Conservation (phyloP, 1,284 basidiomycete genomes). For the Phaffia rhodozyma region DNA sequence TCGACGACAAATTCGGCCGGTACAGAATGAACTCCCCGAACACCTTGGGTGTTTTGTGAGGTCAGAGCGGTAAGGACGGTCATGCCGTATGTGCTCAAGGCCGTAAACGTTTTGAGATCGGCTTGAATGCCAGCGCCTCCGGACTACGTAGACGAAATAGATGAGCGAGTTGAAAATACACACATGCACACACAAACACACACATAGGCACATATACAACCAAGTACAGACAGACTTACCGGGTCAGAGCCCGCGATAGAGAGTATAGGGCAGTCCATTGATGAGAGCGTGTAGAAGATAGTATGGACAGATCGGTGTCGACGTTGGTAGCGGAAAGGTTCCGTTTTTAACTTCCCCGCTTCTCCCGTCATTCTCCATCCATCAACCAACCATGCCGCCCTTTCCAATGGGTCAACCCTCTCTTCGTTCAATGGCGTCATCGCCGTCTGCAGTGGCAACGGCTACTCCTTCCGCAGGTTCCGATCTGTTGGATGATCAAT, state of each 20-base stretch:
- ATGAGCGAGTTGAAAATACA: conserved; percentile 31
- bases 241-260: conserved; percentile 86
- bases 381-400: too few species aligned
- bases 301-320: neutral
- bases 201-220: conserved; percentile 2
- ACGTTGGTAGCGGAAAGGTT: neutral
- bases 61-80: conserved; percentile 79
- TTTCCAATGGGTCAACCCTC: too few species aligned
- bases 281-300: neutral
- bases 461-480: too few species aligned
- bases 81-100: conserved; percentile 70
- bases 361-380: too few species aligned
- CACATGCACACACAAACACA: neutral
- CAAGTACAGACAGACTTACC: conserved; percentile 36
- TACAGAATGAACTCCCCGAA: conserved; percentile 54
- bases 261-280: conserved; percentile 42
- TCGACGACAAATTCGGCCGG: conserved; percentile 57
- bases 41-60: conserved; percentile 81
- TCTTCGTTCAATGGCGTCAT: too few species aligned
- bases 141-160: conserved; percentile 31
- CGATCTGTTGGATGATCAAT: too few species aligned
- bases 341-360: too few species aligned
- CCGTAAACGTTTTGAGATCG: conserved; percentile 75
- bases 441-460: too few species aligned
- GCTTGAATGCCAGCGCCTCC: conserved; percentile 30